These are phyloP conservation scores for Berberis vulgaris DNA, from an alignment of 164 flowering plant species.

Conservation along the genomic window DNA sequence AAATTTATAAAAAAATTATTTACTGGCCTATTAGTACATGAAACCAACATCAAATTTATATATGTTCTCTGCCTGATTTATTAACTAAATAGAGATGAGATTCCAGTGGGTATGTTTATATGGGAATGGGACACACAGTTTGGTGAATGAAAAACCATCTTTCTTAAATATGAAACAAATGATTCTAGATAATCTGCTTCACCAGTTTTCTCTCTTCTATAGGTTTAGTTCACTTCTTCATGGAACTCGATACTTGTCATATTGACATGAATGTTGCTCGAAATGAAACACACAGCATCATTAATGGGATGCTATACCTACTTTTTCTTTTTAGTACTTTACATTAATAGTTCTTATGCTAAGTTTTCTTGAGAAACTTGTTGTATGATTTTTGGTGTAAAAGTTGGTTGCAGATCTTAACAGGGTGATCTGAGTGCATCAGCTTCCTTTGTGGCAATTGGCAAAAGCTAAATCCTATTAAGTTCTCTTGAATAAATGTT, in stretches of 20 bases:
- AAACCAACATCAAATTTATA: no score
- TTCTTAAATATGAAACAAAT: not conserved
- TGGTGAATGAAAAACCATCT: no score
- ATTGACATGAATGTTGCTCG: conserved; percentile 78
- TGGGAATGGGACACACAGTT: no score
- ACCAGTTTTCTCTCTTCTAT: conserved; percentile 9
- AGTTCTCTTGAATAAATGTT: not conserved
- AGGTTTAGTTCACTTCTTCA: conserved; percentile 98
- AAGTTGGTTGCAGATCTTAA: conserved; percentile 55
- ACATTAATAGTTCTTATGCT: not conserved
- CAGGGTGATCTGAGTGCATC: conserved; percentile 97
- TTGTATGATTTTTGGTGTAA: not conserved
- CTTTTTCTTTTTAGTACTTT: conserved; percentile 63
- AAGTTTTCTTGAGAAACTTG: not conserved
- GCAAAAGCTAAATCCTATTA: conserved; percentile 96
- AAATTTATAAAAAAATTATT: no score
- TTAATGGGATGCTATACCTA: conserved; percentile 98
- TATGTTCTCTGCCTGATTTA: no score
- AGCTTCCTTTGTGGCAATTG: conserved; percentile 65
- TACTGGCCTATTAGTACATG: no score
- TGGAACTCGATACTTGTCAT: conserved; percentile 89
- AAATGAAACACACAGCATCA: conserved; percentile 95
- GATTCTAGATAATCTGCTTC: conserved; percentile 6
- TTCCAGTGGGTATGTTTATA: no score
- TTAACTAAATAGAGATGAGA: no score